Conservation (phyloP, 2,329 filamentous ascomycete genomes). For the Dactylellina parvicollis region DNA sequence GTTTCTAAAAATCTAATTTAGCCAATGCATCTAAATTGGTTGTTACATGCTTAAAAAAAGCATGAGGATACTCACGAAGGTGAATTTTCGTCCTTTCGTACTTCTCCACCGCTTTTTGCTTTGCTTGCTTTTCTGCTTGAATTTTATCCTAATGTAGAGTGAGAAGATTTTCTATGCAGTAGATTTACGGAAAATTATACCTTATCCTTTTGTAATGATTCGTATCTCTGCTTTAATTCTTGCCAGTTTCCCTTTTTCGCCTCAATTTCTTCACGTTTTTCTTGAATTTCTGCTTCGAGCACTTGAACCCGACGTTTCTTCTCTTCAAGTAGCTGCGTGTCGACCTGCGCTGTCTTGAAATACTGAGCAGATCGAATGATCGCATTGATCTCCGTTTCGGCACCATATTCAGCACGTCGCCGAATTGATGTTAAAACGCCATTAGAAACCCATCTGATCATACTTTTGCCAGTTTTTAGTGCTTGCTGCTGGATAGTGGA, state of each 20-base stretch:
- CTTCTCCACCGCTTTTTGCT: constrained; percentile 9
- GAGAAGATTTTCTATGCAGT: neutral
- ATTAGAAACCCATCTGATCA: constrained; percentile 28
- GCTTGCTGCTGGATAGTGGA: constrained; percentile 23
- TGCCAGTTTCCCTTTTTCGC: constrained; percentile 65
- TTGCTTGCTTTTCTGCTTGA: constrained; percentile 59
- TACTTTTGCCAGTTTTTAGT: constrained; percentile 23
- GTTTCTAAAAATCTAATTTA: constrained; percentile 54
- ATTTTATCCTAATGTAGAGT: constrained; percentile 64
- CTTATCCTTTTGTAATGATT: constrained; percentile 64
- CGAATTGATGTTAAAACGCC: constrained; percentile 14
- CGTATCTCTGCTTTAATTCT: constrained; percentile 67
- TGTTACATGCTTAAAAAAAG: neutral
- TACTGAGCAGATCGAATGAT: constrained; percentile 70
- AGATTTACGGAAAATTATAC: constrained; percentile 55
- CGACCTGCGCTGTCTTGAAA: constrained; percentile 82
- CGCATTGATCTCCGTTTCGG: constrained; percentile 74
- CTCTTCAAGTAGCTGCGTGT: constrained; percentile 67
- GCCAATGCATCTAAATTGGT: neutral
- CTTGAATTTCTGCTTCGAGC: constrained; percentile 62
- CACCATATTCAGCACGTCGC: constrained; percentile 75
- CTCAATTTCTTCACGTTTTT: constrained; percentile 58
- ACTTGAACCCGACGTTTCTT: constrained; percentile 65
- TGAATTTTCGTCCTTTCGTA: constrained; percentile 27
- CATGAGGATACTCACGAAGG: constrained; percentile 10